These are phyloP conservation scores for Vigna trinervia DNA, from an alignment of 306 rosid species.

Conservation along the genomic window DNA sequence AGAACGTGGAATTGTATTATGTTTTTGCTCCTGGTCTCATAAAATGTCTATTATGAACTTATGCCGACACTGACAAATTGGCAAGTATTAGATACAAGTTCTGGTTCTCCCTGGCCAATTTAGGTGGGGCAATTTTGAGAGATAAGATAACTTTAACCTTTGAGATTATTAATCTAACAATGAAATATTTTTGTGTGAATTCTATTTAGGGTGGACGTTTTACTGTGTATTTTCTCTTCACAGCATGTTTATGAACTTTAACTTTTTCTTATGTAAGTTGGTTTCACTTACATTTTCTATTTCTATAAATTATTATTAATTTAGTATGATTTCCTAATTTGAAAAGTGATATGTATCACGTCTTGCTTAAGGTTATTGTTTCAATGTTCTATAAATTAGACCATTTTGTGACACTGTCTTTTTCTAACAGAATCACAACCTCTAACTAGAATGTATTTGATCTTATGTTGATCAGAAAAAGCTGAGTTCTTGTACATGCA, in stretches of 20 bases:
- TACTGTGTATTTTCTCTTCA: neutral
- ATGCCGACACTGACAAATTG: neutral
- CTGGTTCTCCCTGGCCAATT: conserved; percentile 5
- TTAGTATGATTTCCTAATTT: neutral
- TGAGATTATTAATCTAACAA: conserved; percentile 30
- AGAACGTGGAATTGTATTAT: conserved; percentile 21
- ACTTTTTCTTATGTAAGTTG: neutral
- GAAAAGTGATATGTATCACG: conserved; percentile 18
- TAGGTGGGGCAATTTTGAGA: conserved; percentile 14
- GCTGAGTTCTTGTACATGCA: neutral
- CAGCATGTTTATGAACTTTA: conserved; percentile 8
- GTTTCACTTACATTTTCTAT: conserved; percentile 18
- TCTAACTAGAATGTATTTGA: conserved; percentile 20
- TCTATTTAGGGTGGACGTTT: conserved; percentile 32
- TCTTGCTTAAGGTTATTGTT: conserved; percentile 24
- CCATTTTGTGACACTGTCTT: neutral
- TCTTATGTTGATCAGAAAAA: conserved; percentile 7
- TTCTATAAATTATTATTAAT: conserved; percentile 5
- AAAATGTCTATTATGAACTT: conserved; percentile 28
- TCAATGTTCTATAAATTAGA: conserved; percentile 27
- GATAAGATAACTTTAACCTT: conserved; percentile 30
- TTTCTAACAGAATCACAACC: conserved; percentile 18
- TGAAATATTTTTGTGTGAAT: conserved; percentile 24
- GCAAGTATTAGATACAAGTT: conserved; percentile 19
- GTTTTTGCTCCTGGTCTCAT: conserved; percentile 5